Evolutionary conservation across 257 asterid species (phyloP), one percentile per base, ranked within the genome.

Genomic region (Rubia yunnanensis): DNA sequence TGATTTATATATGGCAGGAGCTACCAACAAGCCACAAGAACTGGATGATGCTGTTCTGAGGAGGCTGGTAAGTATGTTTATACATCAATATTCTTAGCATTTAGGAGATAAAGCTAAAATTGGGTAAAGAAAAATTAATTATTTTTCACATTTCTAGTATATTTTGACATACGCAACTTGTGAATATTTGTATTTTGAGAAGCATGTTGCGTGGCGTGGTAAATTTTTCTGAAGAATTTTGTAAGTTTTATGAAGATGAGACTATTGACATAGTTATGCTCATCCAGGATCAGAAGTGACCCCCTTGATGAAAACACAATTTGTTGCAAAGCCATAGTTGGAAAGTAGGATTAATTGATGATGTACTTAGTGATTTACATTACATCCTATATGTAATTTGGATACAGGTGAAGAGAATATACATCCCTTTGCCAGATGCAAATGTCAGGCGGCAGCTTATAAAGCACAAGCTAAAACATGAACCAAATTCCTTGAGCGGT

Each of bases 1-100:
- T 27, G 69, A 58, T 20, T 66, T 76, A 54, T 76, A 72, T 63
- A 65, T 69, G 83, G 77, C 89, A 94, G 99, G 99, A 70, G 99
- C 99, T 64, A 94, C 97, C 8, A 94, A 94, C 86, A 94, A 94
- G 74, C 99, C 99, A 72, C 96, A 90, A 66, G 99, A 94, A 75
- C 79, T 94, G 85, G 99, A 94, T 65, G 99, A 94, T 67, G 99
- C 99, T 60, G 99, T 94, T 76, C 94, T 94, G 36, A 83, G 99
- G 84, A 90, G 99, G 82, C 84, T 94, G 97, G 99, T 94, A 68
- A 85, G 99, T 77, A 63, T 70, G 60, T 49, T 46, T 68, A 5
- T 64, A 63, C 67, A 67, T 69, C 24, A 56, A 13, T 52, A 11
- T 60, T 39, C 41, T 64, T 24, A 24, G 59, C 59, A 18, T 35